Conservation (phyloP, 768 basidiomycete genomes). For the Collybiopsis confluens region DNA sequence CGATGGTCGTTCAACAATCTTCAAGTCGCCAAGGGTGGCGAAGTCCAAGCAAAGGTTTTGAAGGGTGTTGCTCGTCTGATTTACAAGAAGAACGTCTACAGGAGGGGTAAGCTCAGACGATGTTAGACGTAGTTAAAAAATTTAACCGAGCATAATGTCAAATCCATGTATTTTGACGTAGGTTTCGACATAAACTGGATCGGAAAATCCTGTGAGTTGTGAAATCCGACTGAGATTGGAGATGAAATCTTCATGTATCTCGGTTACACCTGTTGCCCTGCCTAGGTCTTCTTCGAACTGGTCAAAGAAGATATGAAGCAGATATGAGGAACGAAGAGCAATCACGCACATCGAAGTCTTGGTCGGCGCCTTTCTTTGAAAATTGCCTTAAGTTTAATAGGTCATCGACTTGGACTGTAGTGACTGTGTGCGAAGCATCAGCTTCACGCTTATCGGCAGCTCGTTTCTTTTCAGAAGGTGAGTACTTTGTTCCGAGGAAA, state of each 20-base stretch:
- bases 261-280: conserved; percentile 81
- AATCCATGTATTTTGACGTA: conserved; percentile 98
- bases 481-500: background rate
- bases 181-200: conserved; percentile 97
- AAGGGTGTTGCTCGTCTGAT: conserved; percentile 89
- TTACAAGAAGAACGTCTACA: conserved; percentile 90
- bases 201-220: conserved; percentile 97
- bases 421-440: conserved; percentile 59
- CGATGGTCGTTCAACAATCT: conserved; percentile 93
- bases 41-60: conserved; percentile 98
- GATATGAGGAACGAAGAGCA: conserved; percentile 1
- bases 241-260: conserved; percentile 87
- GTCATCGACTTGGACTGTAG: conserved; percentile 89
- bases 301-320: background rate
- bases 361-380: conserved; percentile 84
- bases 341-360: conserved; percentile 63
- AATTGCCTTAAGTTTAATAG: conserved; percentile 90
- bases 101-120: background rate
- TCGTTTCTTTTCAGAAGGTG: conserved; percentile 57
- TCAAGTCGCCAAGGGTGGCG: conserved; percentile 94
- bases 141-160: conserved; percentile 84
- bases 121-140: background rate
- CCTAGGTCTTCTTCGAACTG: conserved; percentile 89
- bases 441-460: conserved; percentile 87
- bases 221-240: conserved; percentile 91